A percentile compares a stretch with the other conserved stretches of the same genome.
Evolutionary conservation across 495 filamentous ascomycete species (phyloP).

Genomic region (Extremus antarcticus): DNA sequence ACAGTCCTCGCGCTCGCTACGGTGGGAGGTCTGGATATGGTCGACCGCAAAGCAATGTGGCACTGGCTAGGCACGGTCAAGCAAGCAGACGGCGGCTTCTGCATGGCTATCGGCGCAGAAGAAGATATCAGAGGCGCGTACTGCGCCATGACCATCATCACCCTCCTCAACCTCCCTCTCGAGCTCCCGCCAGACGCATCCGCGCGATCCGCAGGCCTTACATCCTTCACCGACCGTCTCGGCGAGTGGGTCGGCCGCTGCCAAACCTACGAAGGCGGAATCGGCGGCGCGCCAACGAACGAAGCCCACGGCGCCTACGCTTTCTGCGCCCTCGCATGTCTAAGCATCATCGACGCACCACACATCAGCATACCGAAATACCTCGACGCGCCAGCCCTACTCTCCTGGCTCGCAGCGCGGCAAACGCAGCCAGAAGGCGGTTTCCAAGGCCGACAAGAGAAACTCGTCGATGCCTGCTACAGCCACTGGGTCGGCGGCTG

Average conservation of each 20-base stretch:
- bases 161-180: conserved; percentile 71
- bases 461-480: conserved; percentile 95
- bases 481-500: conserved; percentile 94
- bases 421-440: conserved; percentile 91
- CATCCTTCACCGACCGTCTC: conserved; percentile 54
- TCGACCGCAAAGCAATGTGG: conserved; percentile 80
- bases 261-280: conserved; percentile 93
- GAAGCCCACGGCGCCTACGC: conserved; percentile 97
- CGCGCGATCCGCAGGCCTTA: conserved; percentile 36
- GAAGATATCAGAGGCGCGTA: conserved; percentile 89
- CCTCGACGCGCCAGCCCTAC: conserved; percentile 64
- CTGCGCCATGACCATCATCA: conserved; percentile 72
- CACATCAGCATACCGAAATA: conserved; percentile 57
- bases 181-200: conserved; percentile 54
- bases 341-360: conserved; percentile 72
- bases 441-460: conserved; percentile 89
- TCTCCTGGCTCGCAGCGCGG: conserved; percentile 78
- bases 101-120: conserved; percentile 70
- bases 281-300: conserved; percentile 65
- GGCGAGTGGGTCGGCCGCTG: conserved; percentile 72
- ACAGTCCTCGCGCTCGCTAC: conserved; percentile 64
- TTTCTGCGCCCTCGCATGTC: conserved; percentile 82
- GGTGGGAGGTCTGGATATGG: conserved; percentile 61
- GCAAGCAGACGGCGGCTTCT: conserved; percentile 72
- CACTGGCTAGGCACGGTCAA: conserved; percentile 77